These are phyloP conservation scores for Flammula alnicola DNA, from an alignment of 1,284 basidiomycete genomes.

Conservation along the genomic window DNA sequence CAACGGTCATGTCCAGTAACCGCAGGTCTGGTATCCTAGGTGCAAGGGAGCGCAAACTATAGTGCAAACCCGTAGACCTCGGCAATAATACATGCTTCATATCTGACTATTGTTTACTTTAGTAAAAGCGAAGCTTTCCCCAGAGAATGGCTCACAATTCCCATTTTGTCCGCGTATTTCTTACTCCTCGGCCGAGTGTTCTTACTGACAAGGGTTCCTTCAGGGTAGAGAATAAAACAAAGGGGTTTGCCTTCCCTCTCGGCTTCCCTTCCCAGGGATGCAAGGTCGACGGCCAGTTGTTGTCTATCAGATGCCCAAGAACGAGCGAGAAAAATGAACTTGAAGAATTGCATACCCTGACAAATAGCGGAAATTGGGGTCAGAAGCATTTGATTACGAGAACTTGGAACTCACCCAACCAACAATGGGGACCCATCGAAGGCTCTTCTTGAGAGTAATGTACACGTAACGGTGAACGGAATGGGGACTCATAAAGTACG, in stretches of 20 bases:
- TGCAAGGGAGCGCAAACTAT: constrained; percentile 81
- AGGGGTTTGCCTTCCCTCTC: constrained; percentile 73
- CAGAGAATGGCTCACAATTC: constrained; percentile 63
- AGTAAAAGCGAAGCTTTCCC: constrained; percentile 33
- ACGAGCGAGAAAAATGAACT: constrained; percentile 83
- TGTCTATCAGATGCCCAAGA: constrained; percentile 85
- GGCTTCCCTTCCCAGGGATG: constrained; percentile 60
- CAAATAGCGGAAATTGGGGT: constrained; percentile 13
- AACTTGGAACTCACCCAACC: constrained; percentile 72
- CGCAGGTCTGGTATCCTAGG: constrained; percentile 79
- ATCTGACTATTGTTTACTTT: constrained; percentile 78
- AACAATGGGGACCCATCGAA: constrained; percentile 87
- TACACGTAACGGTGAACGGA: constrained; percentile 71
- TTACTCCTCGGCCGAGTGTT: constrained; percentile 84
- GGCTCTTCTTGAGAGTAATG: constrained; percentile 89
- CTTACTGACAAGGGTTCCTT: constrained; percentile 88
- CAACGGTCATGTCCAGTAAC: constrained; percentile 89
- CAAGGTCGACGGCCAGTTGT: constrained; percentile 63
- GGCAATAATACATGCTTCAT: constrained; percentile 84
- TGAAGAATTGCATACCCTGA: constrained; percentile 90
- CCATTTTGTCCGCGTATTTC: constrained; percentile 83
- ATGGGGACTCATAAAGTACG: constrained; percentile 74
- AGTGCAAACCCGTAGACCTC: constrained; percentile 88
- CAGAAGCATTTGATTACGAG: constrained; percentile 4
- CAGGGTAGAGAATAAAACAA: constrained; percentile 88